Evolutionary conservation across 2,329 filamentous ascomycete genomes (phyloP).

Genomic region (Clarireedia monteithiana): DNA sequence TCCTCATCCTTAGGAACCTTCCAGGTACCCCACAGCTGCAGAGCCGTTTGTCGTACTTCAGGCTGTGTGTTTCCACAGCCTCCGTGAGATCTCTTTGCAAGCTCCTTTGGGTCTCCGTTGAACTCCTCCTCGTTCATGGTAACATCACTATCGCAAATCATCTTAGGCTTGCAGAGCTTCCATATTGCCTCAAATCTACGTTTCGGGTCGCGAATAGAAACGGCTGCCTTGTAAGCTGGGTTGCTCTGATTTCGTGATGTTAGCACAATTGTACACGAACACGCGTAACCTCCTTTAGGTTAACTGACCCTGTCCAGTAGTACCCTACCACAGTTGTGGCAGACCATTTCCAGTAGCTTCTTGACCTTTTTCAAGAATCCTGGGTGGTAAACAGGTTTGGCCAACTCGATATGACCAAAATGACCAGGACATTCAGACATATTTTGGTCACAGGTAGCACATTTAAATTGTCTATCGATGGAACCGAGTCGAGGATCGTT

Average conservation of each 20-base stretch:
- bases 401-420: constrained; percentile 97
- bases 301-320: constrained; percentile 96
- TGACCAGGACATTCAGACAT: constrained; percentile 96
- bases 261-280: constrained; percentile 48
- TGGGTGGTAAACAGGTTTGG: constrained; percentile 87
- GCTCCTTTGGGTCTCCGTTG: constrained; percentile 48
- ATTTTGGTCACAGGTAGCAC: constrained; percentile 90
- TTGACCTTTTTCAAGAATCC: constrained; percentile 99
- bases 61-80: constrained; percentile 92
- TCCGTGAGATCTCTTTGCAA: constrained; percentile 57
- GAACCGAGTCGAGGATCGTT: constrained; percentile 95
- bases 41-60: constrained; percentile 75
- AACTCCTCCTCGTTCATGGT: constrained; percentile 60
- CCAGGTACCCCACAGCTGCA: constrained; percentile 72
- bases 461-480: constrained; percentile 92
- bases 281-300: constrained; percentile 48
- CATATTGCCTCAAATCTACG: constrained; percentile 88
- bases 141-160: constrained; percentile 74
- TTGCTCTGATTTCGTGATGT: constrained; percentile 63
- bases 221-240: constrained; percentile 72
- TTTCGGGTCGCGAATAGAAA: constrained; percentile 85
- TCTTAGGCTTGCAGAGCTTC: constrained; percentile 84
- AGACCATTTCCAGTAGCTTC: constrained; percentile 97
- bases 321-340: constrained; percentile 97
- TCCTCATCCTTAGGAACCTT: constrained; percentile 70